Percentiles rank a stretch among this genome's conserved stretches.
Conservation (phyloP, 2,329 filamentous ascomycete species). For the Incumbomyces lentus region DNA sequence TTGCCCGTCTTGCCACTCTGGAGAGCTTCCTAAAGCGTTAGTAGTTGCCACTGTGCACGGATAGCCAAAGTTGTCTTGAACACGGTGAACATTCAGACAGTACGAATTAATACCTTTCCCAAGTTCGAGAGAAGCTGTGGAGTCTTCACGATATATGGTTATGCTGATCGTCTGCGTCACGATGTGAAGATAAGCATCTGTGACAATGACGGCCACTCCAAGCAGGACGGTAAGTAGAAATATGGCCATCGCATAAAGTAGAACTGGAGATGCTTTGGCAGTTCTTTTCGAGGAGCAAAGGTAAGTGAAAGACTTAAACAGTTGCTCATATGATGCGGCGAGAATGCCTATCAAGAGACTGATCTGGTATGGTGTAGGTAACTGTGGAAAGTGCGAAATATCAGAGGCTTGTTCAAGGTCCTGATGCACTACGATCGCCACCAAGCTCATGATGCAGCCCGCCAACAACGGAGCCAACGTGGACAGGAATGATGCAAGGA, state of each 20-base stretch:
- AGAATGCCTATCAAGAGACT: conserved; percentile 17
- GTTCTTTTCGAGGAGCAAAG: conserved; percentile 6
- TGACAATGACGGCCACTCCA: conserved; percentile 12
- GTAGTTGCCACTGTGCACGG: conserved; percentile 14
- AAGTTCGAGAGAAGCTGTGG: conserved; percentile 12
- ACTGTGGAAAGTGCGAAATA: conserved; percentile 9
- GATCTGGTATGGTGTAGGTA: conserved; percentile 20
- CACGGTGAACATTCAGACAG: conserved; percentile 14
- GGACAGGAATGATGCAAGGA: conserved; percentile 17
- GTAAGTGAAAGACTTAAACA: conserved; percentile 16
- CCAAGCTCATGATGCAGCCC: conserved; percentile 17
- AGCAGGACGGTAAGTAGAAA: conserved; percentile 12
- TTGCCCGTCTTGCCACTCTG: conserved; percentile 10
- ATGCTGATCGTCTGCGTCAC: conserved; percentile 9
- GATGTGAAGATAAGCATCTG: conserved; percentile 17
- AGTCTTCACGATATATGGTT: too few species aligned
- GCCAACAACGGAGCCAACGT: conserved; percentile 18
- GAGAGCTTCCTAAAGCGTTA: conserved; percentile 3
- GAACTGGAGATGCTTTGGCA: conserved; percentile 11
- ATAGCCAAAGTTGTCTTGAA: conserved; percentile 15
- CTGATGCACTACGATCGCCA: conserved; percentile 9
- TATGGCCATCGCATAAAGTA: conserved; percentile 12
- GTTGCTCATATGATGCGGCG: conserved; percentile 15
- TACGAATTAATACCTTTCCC: conserved; percentile 13
- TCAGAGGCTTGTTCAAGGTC: conserved; percentile 10